Evolutionary conservation across 2,329 filamentous ascomycete species (phyloP).

Genomic region (Verticillium klebahnii): DNA sequence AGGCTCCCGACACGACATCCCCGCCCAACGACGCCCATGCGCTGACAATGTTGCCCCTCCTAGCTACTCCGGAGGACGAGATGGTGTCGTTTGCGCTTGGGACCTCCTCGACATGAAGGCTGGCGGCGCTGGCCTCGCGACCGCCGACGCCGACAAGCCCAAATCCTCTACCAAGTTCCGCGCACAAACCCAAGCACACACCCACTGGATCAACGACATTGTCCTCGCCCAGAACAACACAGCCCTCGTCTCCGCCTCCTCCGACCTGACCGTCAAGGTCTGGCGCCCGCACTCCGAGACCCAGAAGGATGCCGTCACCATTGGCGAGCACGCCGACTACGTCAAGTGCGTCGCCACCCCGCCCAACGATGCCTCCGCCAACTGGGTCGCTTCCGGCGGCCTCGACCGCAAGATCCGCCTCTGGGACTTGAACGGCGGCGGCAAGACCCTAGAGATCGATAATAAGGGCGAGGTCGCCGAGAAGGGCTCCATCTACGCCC

Average conservation of each 20-base stretch:
- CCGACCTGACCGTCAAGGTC: slow-evolving; percentile 88
- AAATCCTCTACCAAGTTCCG: slow-evolving; percentile 53
- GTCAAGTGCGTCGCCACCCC: slow-evolving; percentile 90
- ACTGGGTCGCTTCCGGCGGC: slow-evolving; percentile 92
- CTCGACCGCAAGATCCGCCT: slow-evolving; percentile 87
- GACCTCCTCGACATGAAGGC: slow-evolving; percentile 66
- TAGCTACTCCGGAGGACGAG: slow-evolving; percentile 92
- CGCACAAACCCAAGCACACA: slow-evolving; percentile 68
- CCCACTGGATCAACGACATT: slow-evolving; percentile 95
- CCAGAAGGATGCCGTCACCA: slow-evolving; percentile 64
- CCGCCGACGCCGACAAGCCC: slow-evolving; percentile 27
- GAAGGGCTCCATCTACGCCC: slow-evolving; percentile 92
- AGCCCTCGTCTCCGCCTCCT: slow-evolving; percentile 82
- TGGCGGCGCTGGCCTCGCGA: slow-evolving; percentile 13
- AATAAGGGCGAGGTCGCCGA: slow-evolving; percentile 74
- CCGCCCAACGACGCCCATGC: slow-evolving; percentile 10
- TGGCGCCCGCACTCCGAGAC: slow-evolving; percentile 69
- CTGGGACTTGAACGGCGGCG: slow-evolving; percentile 87
- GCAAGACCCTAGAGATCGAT: slow-evolving; percentile 83
- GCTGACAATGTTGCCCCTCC: slow-evolving; percentile 6
- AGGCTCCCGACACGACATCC: slow-evolving; percentile 30
- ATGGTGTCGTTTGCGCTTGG: slow-evolving; percentile 96
- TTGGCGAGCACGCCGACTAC: slow-evolving; percentile 93
- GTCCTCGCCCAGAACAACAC: slow-evolving; percentile 72
- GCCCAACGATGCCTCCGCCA: slow-evolving; percentile 49